These are phyloP conservation scores for Coniferiporia sulphurascens DNA, from an alignment of 1,284 basidiomycete genomes.

Conservation along the genomic window DNA sequence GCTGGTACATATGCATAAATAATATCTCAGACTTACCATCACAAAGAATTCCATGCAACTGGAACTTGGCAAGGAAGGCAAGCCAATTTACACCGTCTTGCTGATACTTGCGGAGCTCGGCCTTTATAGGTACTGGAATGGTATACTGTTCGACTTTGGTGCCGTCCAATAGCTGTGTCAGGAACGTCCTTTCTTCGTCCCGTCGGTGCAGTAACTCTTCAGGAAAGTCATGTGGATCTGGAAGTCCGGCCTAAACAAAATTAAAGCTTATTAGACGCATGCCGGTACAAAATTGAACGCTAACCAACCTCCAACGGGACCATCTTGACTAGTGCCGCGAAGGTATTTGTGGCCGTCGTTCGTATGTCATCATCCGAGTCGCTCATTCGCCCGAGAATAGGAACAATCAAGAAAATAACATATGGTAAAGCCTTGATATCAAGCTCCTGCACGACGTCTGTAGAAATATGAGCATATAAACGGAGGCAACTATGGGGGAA, in stretches of 20 bases:
- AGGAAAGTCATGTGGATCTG: slow-evolving; percentile 92
- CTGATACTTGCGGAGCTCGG: slow-evolving; percentile 95
- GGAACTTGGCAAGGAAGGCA: slow-evolving; percentile 96
- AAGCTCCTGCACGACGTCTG: slow-evolving; percentile 88
- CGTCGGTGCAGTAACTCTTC: slow-evolving; percentile 85
- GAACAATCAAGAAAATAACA: slow-evolving; percentile 95
- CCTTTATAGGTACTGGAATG: slow-evolving; percentile 87
- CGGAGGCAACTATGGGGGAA: slow-evolving; percentile 1
- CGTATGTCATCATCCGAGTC: slow-evolving; percentile 90
- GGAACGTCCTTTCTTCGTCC: slow-evolving; percentile 86
- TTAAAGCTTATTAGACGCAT: neutral
- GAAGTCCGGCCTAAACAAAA: slow-evolving; percentile 81
- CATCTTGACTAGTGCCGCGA: slow-evolving; percentile 98
- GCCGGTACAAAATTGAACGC: neutral
- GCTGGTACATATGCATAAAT: neutral
- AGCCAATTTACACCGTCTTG: slow-evolving; percentile 99
- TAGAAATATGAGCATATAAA: slow-evolving; percentile 16
- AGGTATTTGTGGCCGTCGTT: slow-evolving; percentile 91
- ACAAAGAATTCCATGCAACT: slow-evolving; percentile 96
- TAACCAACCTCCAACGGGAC: slow-evolving; percentile 85
- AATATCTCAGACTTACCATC: slow-evolving; percentile 62
- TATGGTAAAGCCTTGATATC: slow-evolving; percentile 96
- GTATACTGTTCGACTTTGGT: slow-evolving; percentile 91
- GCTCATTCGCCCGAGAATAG: slow-evolving; percentile 96
- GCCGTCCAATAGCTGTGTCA: slow-evolving; percentile 91